These are phyloP conservation scores for Ascochyta viciae-villosae DNA, from an alignment of 2,329 filamentous ascomycete genomes.

Conservation along the genomic window DNA sequence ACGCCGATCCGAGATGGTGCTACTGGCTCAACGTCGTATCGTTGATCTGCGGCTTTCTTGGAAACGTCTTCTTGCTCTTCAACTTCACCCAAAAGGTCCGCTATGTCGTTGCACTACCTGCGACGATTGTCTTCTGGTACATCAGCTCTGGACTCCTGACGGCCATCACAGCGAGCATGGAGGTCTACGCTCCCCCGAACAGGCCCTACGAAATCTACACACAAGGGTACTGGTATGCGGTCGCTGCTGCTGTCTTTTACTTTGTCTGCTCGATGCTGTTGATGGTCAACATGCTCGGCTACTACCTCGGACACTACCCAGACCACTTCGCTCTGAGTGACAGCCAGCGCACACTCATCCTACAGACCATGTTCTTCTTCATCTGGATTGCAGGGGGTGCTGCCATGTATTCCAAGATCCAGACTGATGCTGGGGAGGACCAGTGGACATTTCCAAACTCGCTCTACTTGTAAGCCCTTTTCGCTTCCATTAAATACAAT, in stretches of 20 bases:
- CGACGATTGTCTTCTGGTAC: constrained; percentile 83
- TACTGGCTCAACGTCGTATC: constrained; percentile 79
- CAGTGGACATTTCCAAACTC: constrained; percentile 79
- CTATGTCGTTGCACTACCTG: constrained; percentile 81
- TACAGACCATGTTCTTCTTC: constrained; percentile 88
- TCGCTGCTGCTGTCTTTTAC: constrained; percentile 81
- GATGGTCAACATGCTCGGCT: constrained; percentile 80
- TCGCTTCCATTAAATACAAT: rapidly evolving
- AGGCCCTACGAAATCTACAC: constrained; percentile 66
- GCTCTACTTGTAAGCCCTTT: constrained; percentile 8
- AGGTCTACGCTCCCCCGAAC: constrained; percentile 63
- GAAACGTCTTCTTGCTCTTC: constrained; percentile 82
- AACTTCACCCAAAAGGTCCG: constrained; percentile 85
- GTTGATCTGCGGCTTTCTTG: constrained; percentile 74
- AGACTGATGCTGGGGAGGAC: constrained; percentile 53
- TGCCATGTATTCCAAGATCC: constrained; percentile 74
- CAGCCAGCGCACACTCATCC: constrained; percentile 84
- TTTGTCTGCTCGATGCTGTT: constrained; percentile 79
- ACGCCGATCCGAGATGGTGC: constrained; percentile 68
- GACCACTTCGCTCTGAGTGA: constrained; percentile 80
- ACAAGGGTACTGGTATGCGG: constrained; percentile 85
- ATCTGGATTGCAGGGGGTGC: constrained; percentile 81
- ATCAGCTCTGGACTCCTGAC: constrained; percentile 69
- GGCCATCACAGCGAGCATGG: constrained; percentile 70
- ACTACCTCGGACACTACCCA: constrained; percentile 74